Percentiles rank a stretch among this genome's conserved stretches.
Conservation (phyloP, 2,329 filamentous ascomycete species). For the Lecanicillium sp. region DNA sequence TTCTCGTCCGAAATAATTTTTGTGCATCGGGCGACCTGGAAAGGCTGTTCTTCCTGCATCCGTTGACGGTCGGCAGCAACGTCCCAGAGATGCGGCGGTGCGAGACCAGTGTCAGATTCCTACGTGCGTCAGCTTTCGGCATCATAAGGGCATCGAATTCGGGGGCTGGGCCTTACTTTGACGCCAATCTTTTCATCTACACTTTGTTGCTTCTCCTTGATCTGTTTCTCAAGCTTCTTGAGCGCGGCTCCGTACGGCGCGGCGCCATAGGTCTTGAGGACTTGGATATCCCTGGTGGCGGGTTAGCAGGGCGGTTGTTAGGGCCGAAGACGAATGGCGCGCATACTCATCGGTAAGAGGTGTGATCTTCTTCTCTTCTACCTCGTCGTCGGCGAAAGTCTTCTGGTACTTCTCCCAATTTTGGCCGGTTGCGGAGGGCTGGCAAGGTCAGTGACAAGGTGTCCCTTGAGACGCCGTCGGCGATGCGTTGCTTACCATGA, state of each 20-base stretch:
- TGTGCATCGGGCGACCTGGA: constrained; percentile 95
- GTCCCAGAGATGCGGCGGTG: constrained; percentile 98
- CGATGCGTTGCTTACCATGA: constrained; percentile 33
- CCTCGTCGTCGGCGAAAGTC: constrained; percentile 91
- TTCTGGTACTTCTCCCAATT: constrained; percentile 99
- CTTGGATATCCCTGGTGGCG: constrained; percentile 81
- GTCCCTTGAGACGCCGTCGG: constrained; percentile 11
- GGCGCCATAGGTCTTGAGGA: constrained; percentile 97
- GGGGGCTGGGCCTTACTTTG: constrained; percentile 45
- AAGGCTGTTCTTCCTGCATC: constrained; percentile 96
- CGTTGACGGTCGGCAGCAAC: constrained; percentile 95
- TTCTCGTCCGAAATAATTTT: constrained; percentile 98
- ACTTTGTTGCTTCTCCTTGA: constrained; percentile 97
- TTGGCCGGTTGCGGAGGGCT: constrained; percentile 90
- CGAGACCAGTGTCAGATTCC: constrained; percentile 98
- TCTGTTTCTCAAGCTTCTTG: constrained; percentile 98
- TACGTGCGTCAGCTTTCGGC: constrained; percentile 30
- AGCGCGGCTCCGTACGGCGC: constrained; percentile 89
- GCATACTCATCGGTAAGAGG: constrained; percentile 91
- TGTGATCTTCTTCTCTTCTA: constrained; percentile 99
- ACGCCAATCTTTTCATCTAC: constrained; percentile 98
- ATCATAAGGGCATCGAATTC: constrained; percentile 14
- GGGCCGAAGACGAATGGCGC: neutral
- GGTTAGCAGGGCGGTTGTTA: constrained; percentile 14
- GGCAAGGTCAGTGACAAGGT: constrained; percentile 28